Conservation (phyloP, 176 grass and related monocot genomes). For the Thalia dealbata region DNA sequence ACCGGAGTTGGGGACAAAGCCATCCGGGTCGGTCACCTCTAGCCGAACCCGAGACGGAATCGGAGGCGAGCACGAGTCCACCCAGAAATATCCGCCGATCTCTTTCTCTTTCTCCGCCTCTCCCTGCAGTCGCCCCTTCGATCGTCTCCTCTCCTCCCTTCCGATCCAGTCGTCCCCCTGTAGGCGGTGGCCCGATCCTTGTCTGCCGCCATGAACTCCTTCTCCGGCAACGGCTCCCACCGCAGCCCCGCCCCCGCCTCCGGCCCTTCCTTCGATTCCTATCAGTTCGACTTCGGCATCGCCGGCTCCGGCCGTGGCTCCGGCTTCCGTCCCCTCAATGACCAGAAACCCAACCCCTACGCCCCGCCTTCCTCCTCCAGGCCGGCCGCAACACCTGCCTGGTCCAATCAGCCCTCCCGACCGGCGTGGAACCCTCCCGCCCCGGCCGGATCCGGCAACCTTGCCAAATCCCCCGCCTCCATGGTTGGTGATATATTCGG, state of each 20-base stretch:
- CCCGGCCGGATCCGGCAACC: constrained; percentile 12
- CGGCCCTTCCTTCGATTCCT: constrained; percentile 63
- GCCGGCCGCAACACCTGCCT: constrained; percentile 21
- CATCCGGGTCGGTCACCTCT: background rate
- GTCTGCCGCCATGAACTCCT: constrained; percentile 49
- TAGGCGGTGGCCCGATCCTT: background rate
- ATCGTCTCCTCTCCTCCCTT: background rate
- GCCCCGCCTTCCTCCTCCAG: constrained; percentile 13
- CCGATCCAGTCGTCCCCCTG: background rate
- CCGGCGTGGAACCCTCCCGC: constrained; percentile 56
- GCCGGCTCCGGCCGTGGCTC: constrained; percentile 41
- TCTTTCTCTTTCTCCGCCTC: background rate
- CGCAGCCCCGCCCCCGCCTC: constrained; percentile 35
- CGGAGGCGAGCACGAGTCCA: background rate
- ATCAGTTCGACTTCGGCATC: constrained; percentile 85
- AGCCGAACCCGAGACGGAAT: background rate
- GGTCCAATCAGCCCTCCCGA: constrained; percentile 36
- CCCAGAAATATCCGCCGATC: background rate
- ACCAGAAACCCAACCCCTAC: constrained; percentile 31
- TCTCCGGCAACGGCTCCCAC: constrained; percentile 37
- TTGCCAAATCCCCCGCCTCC: constrained; percentile 27
- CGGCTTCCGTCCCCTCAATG: constrained; percentile 51
- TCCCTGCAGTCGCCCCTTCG: background rate
- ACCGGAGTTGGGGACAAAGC: no score
- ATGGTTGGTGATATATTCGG: constrained; percentile 98